phyloP scores from a whole-genome alignment of 345 rosid genomes.

The Bruguiera parviflora region DNA sequence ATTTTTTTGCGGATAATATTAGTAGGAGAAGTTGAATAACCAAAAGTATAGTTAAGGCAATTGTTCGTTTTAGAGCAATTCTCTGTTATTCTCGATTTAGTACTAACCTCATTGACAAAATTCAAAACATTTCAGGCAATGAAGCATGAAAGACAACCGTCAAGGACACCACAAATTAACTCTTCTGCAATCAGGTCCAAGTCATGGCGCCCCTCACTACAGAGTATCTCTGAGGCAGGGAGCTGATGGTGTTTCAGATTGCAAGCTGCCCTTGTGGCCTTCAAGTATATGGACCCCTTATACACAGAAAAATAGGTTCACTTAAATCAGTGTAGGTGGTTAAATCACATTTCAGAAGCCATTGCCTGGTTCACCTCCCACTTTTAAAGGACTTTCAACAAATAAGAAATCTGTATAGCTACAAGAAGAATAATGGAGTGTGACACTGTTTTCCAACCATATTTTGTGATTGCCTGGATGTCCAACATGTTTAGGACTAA shows the following conservation, averaged over 20 bases:
- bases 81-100: background rate
- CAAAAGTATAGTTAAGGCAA: background rate
- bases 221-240: constrained; percentile 76
- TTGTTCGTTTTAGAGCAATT: background rate
- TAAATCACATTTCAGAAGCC: constrained; percentile 9
- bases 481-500: background rate
- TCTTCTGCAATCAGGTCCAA: constrained; percentile 48
- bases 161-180: constrained; percentile 39
- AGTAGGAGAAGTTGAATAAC: no score
- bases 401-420: constrained; percentile 47
- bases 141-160: constrained; percentile 50
- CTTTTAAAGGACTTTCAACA: constrained; percentile 14
- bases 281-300: background rate
- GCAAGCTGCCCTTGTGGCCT: background rate
- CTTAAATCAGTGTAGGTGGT: constrained; percentile 15
- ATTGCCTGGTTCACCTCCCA: constrained; percentile 9
- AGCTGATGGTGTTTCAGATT: constrained; percentile 35
- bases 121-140: constrained; percentile 33
- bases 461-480: background rate
- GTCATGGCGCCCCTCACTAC: constrained; percentile 83
- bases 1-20: no score
- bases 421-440: constrained; percentile 25
- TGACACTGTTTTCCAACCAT: constrained; percentile 8
- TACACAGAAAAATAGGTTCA: constrained; percentile 11
- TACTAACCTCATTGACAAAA: background rate